phyloP scores from a whole-genome alignment of 2,329 filamentous ascomycete species.

The Cercospora beticola region DNA sequence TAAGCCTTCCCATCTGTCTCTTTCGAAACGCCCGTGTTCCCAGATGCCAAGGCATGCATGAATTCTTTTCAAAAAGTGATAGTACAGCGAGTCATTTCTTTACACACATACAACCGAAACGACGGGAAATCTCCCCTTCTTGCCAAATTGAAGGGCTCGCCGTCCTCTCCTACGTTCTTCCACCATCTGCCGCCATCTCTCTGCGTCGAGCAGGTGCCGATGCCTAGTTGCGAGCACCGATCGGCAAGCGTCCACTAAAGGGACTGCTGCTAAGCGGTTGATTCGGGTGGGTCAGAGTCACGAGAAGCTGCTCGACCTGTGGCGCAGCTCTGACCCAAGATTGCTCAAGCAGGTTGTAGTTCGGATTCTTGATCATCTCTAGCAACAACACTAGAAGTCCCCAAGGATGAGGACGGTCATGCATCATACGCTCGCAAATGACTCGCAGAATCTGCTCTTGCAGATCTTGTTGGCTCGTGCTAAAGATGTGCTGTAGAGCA shows the following conservation, averaged over 20 bases:
- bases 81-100: slow-evolving; percentile 11
- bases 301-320: slow-evolving; percentile 59
- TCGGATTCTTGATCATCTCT: slow-evolving; percentile 88
- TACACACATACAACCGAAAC: neutral
- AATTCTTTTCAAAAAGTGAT: neutral
- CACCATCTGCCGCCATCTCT: neutral
- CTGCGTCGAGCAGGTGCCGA: neutral
- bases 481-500: slow-evolving; percentile 80
- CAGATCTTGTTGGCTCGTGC: slow-evolving; percentile 63
- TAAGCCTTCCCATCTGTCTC: neutral
- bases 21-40: neutral
- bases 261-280: slow-evolving; percentile 32
- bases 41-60: neutral
- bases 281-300: slow-evolving; percentile 1
- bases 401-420: slow-evolving; percentile 93
- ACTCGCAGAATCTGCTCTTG: slow-evolving; percentile 89
- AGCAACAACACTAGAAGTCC: slow-evolving; percentile 84
- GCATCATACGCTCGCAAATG: slow-evolving; percentile 80
- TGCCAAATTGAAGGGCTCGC: slow-evolving; percentile 27
- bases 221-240: slow-evolving; percentile 8
- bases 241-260: slow-evolving; percentile 25
- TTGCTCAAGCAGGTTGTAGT: slow-evolving; percentile 87
- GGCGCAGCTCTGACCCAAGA: slow-evolving; percentile 87
- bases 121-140: slow-evolving; percentile 15
- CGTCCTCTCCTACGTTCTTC: neutral